Conservation (phyloP, 345 rosid genomes). For the Aquilaria sinensis region DNA sequence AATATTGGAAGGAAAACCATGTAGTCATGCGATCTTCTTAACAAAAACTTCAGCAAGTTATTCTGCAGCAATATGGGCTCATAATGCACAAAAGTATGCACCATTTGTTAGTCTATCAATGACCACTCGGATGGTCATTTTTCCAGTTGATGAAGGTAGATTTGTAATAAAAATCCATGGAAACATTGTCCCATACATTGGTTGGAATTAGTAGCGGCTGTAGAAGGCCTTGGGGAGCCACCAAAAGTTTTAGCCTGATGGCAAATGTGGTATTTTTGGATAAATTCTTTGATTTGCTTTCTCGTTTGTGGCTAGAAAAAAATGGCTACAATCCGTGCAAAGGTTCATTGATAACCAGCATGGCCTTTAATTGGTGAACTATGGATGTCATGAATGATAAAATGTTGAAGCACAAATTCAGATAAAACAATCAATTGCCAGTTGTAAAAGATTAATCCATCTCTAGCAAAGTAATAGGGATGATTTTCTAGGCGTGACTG, state of each 20-base stretch:
- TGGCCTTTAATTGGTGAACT: neutral
- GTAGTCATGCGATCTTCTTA: fast-evolving
- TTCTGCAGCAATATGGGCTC: no score
- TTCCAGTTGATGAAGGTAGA: neutral
- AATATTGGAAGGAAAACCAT: neutral
- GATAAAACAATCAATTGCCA: no score
- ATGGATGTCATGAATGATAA: neutral
- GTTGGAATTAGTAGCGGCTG: neutral
- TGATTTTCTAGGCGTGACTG: no score
- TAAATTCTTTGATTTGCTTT: neutral
- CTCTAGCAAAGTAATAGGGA: no score
- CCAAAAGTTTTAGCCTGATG: neutral
- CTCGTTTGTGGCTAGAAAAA: neutral
- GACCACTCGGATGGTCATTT: neutral
- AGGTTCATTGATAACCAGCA: neutral
- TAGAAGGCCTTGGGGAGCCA: neutral
- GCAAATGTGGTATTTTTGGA: neutral
- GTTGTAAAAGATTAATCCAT: no score
- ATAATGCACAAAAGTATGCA: neutral
- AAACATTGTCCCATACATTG: neutral
- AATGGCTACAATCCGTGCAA: neutral
- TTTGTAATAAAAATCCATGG: conserved; percentile 1
- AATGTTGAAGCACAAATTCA: no score
- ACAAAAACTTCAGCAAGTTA: neutral
- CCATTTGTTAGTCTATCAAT: neutral